Conservation (phyloP, 768 basidiomycete genomes). For the Stropharia rugosoannulata region DNA sequence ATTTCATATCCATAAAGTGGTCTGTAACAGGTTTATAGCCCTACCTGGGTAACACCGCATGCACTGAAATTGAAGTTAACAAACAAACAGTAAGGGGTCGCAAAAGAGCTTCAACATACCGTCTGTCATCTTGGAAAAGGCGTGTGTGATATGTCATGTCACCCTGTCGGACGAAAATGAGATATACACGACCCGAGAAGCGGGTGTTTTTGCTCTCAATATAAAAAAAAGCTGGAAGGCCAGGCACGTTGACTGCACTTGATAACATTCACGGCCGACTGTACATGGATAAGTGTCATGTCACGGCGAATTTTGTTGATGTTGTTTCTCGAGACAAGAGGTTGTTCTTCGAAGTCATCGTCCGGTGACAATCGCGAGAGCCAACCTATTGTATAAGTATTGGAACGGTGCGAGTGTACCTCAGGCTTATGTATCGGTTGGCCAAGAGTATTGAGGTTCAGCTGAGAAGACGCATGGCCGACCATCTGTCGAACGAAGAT, state of each 20-base stretch:
- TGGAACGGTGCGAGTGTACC: background rate
- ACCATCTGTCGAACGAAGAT: background rate
- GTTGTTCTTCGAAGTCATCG: background rate
- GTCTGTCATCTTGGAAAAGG: background rate
- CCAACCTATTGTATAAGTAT: background rate
- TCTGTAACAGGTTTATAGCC: no score
- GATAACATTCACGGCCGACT: no score
- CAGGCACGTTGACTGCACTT: no score
- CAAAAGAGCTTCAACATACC: background rate
- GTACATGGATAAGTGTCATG: no score
- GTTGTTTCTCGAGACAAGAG: background rate
- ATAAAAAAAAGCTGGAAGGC: background rate
- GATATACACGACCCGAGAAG: background rate
- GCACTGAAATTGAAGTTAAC: background rate
- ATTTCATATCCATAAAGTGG: no score
- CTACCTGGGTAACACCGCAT: background rate
- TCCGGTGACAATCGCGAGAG: constrained; percentile 1
- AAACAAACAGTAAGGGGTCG: background rate
- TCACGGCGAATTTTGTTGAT: background rate
- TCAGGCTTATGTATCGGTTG: background rate
- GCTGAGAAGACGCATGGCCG: no score
- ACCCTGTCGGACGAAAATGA: background rate
- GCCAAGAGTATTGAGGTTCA: background rate
- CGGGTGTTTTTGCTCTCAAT: background rate
- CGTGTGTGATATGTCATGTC: background rate